Base-by-base conservation (phyloP, 768 basidiomycete genomes). In the Lactifluus rugatus region DNA sequence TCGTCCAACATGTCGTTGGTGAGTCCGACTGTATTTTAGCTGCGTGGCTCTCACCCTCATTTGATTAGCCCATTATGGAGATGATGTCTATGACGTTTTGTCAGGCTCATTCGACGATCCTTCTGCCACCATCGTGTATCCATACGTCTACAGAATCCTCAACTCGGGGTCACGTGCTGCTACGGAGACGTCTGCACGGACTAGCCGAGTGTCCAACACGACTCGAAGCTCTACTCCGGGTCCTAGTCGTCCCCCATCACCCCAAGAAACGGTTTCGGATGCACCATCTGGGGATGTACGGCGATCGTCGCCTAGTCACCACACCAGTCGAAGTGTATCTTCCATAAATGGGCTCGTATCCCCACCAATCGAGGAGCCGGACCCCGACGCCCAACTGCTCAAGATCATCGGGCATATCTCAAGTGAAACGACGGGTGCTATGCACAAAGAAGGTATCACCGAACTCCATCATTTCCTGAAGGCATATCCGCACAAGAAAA, bases 1-100 rank as follows among this genome's bases (percentile, higher is more conserved):
- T 99, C 65, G 89, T 99, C 36, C 96, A 98, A 72, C 93, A 95
- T 69, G 82, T 97, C 56, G 91, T 97, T 65, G 89, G 93, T 94
- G 64, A 75, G 93, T 81, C 16, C 19, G 23, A 34, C 31, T 26
- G 8, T 25, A 23, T 28, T 10, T 28, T 16, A 13, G 44, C 21
- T 41, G n/a, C 10, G 41, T 63, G n/a, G 28, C 7, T 5, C 60
- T 65, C 42, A 58, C 71, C 37, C 67, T 17, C 37, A 32, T 50
- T 45, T 3, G 46, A 48, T 17, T 53, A 88, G 90, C 86, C 36
- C 86, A 91, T 65, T 86, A 89, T 66, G 89, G 86, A 25, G 91
- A 91, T 59, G 86, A 88, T 53, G 85, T 94, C 0, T 97, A 97
- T 65, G 93, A 97, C 67, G 73, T 94, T 47, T 80, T 99, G 32